Evolutionary conservation across 148 eudicot genomes (phyloP), one percentile per base, ranked within the genome.

Genomic region (Linanthus parryae): DNA sequence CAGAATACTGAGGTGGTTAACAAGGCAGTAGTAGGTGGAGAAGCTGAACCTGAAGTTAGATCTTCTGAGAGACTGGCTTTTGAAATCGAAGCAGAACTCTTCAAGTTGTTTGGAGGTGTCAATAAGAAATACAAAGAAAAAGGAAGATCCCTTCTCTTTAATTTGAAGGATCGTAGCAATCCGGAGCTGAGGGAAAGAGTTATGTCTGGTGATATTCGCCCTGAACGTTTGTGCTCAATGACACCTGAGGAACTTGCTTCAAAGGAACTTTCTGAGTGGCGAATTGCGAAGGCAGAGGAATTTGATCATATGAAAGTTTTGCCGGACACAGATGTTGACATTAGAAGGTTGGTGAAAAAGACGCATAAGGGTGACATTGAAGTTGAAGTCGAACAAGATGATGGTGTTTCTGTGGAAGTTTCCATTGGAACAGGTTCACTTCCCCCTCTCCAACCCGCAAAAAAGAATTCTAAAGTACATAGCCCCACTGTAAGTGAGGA

Each of bases 241-340:
- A 75, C 91, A n/a, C 84, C 96, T 27, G 96, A 92, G 66, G 99
- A 92, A 70, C 94, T 92, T 65, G 99, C 96, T 57, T 92, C 99
- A 0, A 76, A 82, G 77, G 91, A 92, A 78, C 89, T 92, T 51
- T 81, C 96, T 58, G 57, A 92, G 69, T 92, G 99, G 99, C 85
- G 99, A 44, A 84, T 74, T 44, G 96, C 99, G 27, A 92, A 92
- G 64, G 95, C 96, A 21, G 84, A 92, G 66, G 94, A 84, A 56
- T 74, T 81, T 16, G 91, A 72, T 49, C 75, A 82, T 50, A 77
- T 81, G 94, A 76, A 74, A 63, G 94, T 87, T 65, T 60, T 92
- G 43, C 99, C 96, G 25, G 96, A 92, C 38, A 59, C 87, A 8
- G 91, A 79, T 50, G 74, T 73, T 67, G 80, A 82, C 62, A 74